Percentiles rank a stretch among this genome's conserved stretches.
phyloP scores from a whole-genome alignment of 2,329 filamentous ascomycete genomes.

The Pseudocercospora vitis region DNA sequence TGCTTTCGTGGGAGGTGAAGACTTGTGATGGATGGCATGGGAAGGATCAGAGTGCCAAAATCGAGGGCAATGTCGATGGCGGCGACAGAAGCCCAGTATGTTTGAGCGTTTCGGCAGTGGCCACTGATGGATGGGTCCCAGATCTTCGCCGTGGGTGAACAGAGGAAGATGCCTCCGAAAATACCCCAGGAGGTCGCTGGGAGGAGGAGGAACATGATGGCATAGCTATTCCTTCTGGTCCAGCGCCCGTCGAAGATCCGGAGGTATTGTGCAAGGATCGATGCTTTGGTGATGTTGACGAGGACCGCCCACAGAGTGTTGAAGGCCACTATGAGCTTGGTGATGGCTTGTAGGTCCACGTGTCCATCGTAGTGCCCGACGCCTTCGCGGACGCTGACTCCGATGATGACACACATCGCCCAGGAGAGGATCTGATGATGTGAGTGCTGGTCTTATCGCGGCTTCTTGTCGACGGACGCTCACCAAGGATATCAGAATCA shows the following conservation, averaged over 20 bases:
- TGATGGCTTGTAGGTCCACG: slow-evolving; percentile 24
- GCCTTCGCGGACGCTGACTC: slow-evolving; percentile 27
- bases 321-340: slow-evolving; percentile 36
- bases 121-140: slow-evolving; percentile 40
- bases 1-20: slow-evolving; percentile 47
- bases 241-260: slow-evolving; percentile 44
- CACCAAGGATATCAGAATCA: slow-evolving; percentile 40
- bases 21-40: slow-evolving; percentile 44
- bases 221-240: slow-evolving; percentile 41
- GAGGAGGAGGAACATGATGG: slow-evolving; percentile 38
- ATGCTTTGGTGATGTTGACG: slow-evolving; percentile 47
- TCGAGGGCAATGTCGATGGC: slow-evolving; percentile 48
- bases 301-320: slow-evolving; percentile 39
- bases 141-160: slow-evolving; percentile 44
- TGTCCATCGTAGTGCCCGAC: slow-evolving; percentile 26
- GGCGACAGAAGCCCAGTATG: slow-evolving; percentile 48
- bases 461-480: slow-evolving; percentile 6
- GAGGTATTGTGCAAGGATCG: slow-evolving; percentile 52
- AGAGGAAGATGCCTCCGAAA: slow-evolving; percentile 46
- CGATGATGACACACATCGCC: slow-evolving; percentile 35
- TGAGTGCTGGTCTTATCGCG: not conserved
- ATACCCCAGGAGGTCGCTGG: slow-evolving; percentile 34
- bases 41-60: slow-evolving; percentile 46
- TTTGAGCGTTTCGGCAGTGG: slow-evolving; percentile 42
- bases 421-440: slow-evolving; percentile 30